These are phyloP conservation scores for Coriolopsis trogii DNA, from an alignment of 1,284 basidiomycete species.

Conservation along the genomic window DNA sequence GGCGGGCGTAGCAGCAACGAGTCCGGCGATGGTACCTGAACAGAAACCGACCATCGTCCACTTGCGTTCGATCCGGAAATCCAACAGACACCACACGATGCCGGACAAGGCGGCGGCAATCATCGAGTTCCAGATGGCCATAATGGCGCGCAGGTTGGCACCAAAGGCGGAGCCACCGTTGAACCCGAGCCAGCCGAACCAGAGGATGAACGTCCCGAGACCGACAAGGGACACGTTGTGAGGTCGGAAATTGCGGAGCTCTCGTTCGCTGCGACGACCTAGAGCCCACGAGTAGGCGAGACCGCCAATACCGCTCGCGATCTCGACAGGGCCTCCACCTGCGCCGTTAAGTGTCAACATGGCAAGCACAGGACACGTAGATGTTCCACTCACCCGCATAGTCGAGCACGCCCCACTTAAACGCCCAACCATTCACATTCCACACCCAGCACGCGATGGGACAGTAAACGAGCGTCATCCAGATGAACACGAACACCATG, in stretches of 20 bases:
- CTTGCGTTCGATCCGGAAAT: slow-evolving; percentile 82
- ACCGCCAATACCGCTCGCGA: slow-evolving; percentile 86
- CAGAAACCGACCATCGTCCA: slow-evolving; percentile 87
- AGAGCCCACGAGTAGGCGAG: slow-evolving; percentile 89
- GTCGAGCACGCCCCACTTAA: slow-evolving; percentile 90
- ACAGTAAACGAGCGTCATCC: slow-evolving; percentile 86
- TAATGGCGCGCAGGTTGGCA: slow-evolving; percentile 86
- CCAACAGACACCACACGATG: slow-evolving; percentile 88
- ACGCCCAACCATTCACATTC: slow-evolving; percentile 83
- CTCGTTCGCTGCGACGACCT: slow-evolving; percentile 75
- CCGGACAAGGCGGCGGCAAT: slow-evolving; percentile 77
- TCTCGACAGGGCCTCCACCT: slow-evolving; percentile 93
- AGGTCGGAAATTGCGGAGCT: slow-evolving; percentile 88
- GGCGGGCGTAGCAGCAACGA: slow-evolving; percentile 91
- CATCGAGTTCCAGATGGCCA: slow-evolving; percentile 91
- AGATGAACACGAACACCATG: slow-evolving; percentile 86
- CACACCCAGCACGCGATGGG: slow-evolving; percentile 82
- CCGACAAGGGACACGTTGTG: slow-evolving; percentile 92
- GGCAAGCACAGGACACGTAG: not conserved
- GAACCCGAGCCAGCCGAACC: slow-evolving; percentile 86
- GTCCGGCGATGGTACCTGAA: slow-evolving; percentile 82
- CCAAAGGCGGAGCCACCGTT: slow-evolving; percentile 84
- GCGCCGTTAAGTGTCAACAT: slow-evolving; percentile 27
- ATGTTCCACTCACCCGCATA: slow-evolving; percentile 59
- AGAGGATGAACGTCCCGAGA: slow-evolving; percentile 87